A percentile compares a stretch with the other conserved stretches of the same genome.
Evolutionary conservation across 768 basidiomycete genomes (phyloP).

Genomic region (Russula brevipes): DNA sequence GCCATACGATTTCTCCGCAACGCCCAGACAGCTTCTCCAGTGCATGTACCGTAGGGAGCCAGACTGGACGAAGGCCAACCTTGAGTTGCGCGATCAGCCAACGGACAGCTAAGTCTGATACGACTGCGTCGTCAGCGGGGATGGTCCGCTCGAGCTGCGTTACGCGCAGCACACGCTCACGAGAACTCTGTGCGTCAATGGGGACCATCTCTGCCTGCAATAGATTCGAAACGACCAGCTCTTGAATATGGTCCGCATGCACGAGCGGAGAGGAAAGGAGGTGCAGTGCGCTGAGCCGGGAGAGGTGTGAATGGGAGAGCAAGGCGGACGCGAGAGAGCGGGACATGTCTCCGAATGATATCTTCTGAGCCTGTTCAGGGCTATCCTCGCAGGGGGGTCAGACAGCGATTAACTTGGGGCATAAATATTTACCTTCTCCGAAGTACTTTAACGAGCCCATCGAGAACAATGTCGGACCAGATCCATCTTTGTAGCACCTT

Average conservation of each 20-base stretch:
- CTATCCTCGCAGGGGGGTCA: conserved; percentile 19
- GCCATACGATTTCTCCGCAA: conserved; percentile 74
- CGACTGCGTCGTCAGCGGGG: conserved; percentile 47
- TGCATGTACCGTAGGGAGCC: conserved; percentile 73
- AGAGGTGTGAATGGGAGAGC: conserved; percentile 63
- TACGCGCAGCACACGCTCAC: conserved; percentile 80
- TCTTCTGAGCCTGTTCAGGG: conserved; percentile 4
- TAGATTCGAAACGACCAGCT: conserved; percentile 58
- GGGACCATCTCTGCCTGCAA: conserved; percentile 77
- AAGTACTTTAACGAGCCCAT: conserved; percentile 47
- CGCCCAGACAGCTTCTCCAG: conserved; percentile 47
- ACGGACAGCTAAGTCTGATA: conserved; percentile 57
- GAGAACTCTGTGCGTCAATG: conserved; percentile 70
- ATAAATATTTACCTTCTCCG: conserved; percentile 41
- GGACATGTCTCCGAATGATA: conserved; percentile 48
- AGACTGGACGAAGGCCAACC: conserved; percentile 86
- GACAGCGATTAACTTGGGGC: background rate
- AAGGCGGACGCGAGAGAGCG: conserved; percentile 48
- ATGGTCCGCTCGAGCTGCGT: conserved; percentile 63
- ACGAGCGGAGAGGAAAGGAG: conserved; percentile 55
- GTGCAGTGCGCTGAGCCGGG: conserved; percentile 61
- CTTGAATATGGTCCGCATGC: conserved; percentile 37
- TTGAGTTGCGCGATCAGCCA: conserved; percentile 89
- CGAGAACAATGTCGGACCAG: conserved; percentile 52
- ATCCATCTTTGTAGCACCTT: conserved; percentile 48